Base-by-base conservation (phyloP, 805 yeast genomes). In the Komagataella pseudopastoris region DNA sequence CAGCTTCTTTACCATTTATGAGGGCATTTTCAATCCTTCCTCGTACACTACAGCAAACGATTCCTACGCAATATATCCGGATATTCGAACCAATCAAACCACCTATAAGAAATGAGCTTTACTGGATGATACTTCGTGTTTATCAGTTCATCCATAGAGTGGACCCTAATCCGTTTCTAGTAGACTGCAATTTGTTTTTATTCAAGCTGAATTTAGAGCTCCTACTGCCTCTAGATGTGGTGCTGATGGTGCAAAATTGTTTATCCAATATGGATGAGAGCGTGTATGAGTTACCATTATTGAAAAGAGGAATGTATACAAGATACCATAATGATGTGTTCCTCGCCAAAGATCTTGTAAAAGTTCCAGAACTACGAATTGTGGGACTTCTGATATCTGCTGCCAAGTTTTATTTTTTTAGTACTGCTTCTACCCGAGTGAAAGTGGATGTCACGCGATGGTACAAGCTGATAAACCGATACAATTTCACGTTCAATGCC, bases 181-280 rank as follows among this genome's bases (percentile, higher is more conserved):
- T 30, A 14, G 47, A 23, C 30, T 16, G 16, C 8, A 43, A 8
- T 39, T 16, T 39, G 7, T 56, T 75, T 6, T 47, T 78, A 3
- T 65, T 77, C 51, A 68, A 69, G 52, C 53, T 71, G 1, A 63
- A 74, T 3, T 61, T 70, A 3, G 75, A 75, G 46, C 56, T 75
- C 46, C 60, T 75, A 14, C 56, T 81, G 5, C 78, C 89, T 1
- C 70, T 81, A 2, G 76, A 75, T 45, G 57, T 82, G 2, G 73
- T 74, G 23, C 51, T 60, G 0, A 62, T 71, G 24, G 67, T 70
- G 8, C 57, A 60, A 20, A 62, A 61, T 5, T 49, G 64, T 2
- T 53, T 74, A 4, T 50, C 62, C 46, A 6, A 45, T 45, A 20
- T 50, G 2, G 50, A 56, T 1, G 48, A 63, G 1, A 52, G 57